Evolutionary conservation across 23 red algal species (phyloP), one percentile per base, ranked within the genome.

Genomic region (Gracilaria gracilis): DNA sequence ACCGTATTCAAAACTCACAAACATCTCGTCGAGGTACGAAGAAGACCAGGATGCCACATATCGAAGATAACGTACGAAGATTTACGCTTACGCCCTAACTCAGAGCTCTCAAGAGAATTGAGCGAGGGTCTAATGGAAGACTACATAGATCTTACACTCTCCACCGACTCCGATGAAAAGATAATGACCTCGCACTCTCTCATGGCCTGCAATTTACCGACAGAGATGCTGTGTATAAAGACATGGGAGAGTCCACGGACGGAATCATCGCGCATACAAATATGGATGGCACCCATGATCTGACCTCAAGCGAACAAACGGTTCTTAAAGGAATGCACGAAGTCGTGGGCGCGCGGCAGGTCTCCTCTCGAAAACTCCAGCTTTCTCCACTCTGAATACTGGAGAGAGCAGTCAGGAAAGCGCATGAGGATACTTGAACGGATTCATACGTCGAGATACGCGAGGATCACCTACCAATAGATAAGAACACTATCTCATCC

Each of bases 51-150:
- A 8, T 7, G 4, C 3, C 24, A 2, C 1, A 65, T 65, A 33
- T 33, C 65, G 50, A 72, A 75, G 54, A 31, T 66, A 14, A 67
- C 84, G 58, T 88, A 76, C 49, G 84, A 88, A 29, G 84, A 88
- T 39, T 8, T 69, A n/a, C 42, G 67, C 16, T 25, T 88, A 8
- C 27, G 47, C 0, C 67, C 67, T 8, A 32, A 0, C 42, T 57
- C 49, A 25, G 16, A 9, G 25, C 40, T 88, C 5, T 17, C 65
- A 37, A 57, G 49, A 61, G 84, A n/a, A n/a, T n/a, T n/a, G n/a
- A n/a, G n/a, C n/a, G n/a, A n/a, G n/a, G n/a, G n/a, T n/a, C n/a
- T n/a, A 88, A 28, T 76, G 44, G 84, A 88, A 37, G 9, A 86
- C 13, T 73, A 67, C 9, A 53, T 86, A 9, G 61, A 65, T 24